Evolutionary conservation across 2,329 filamentous ascomycete species (phyloP).

Genomic region (Zymoseptoria crescenta): DNA sequence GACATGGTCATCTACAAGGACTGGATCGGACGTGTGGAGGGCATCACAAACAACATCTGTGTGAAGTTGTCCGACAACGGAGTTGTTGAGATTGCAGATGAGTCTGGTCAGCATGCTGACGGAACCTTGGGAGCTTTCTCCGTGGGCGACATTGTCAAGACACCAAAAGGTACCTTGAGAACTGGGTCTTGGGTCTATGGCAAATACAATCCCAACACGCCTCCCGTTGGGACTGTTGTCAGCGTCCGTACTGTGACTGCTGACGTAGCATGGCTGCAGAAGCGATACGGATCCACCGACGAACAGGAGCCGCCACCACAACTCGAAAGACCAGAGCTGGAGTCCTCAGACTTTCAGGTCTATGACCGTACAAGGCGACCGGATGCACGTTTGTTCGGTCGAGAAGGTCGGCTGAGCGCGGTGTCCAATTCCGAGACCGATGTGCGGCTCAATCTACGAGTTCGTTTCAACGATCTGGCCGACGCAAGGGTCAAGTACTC

Average conservation of each 20-base stretch:
- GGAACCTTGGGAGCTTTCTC: constrained; percentile 27
- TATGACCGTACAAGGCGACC: constrained; percentile 35
- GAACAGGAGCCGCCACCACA: constrained; percentile 21
- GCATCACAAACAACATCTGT: constrained; percentile 43
- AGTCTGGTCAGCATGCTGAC: constrained; percentile 31
- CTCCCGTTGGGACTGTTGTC: constrained; percentile 46
- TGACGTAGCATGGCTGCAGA: constrained; percentile 47
- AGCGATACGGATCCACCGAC: constrained; percentile 23
- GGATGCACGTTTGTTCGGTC: not conserved
- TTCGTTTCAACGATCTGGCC: constrained; percentile 48
- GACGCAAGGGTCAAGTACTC: constrained; percentile 47
- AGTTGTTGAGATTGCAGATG: constrained; percentile 46
- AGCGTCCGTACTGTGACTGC: constrained; percentile 40
- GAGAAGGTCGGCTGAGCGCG: constrained; percentile 10
- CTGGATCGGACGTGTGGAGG: constrained; percentile 49
- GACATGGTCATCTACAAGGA: constrained; percentile 48
- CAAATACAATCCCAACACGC: constrained; percentile 43
- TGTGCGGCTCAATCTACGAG: constrained; percentile 27
- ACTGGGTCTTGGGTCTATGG: constrained; percentile 48
- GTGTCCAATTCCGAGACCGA: constrained; percentile 30
- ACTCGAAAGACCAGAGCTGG: constrained; percentile 32
- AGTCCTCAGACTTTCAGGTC: constrained; percentile 34
- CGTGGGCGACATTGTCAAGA: constrained; percentile 44
- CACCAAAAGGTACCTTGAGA: constrained; percentile 45
- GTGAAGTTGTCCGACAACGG: constrained; percentile 46